These are phyloP conservation scores for Fonsecaea pugnacius DNA, from an alignment of 2,329 filamentous ascomycete genomes.

Conservation along the genomic window DNA sequence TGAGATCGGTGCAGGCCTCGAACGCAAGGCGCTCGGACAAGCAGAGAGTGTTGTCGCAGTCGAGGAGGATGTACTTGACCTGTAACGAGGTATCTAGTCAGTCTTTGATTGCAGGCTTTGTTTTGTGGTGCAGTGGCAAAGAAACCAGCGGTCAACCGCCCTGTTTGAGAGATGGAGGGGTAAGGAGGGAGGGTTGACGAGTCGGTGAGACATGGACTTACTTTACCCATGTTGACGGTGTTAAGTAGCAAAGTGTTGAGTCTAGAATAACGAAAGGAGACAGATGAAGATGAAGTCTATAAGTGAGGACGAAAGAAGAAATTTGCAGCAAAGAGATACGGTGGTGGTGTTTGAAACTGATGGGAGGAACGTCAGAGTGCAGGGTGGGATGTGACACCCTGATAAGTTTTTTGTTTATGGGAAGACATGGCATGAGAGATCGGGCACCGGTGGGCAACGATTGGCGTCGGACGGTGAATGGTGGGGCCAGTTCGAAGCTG, in stretches of 20 bases:
- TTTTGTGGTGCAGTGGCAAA: slow-evolving; percentile 16
- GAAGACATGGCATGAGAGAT: slow-evolving; percentile 1
- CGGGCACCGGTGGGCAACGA: slow-evolving; percentile 12
- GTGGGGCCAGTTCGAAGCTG: slow-evolving; percentile 6
- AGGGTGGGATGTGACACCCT: slow-evolving; percentile 15
- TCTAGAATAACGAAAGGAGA: slow-evolving; percentile 6
- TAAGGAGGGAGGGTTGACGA: slow-evolving; percentile 3
- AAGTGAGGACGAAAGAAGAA: slow-evolving; percentile 16
- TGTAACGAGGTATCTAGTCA: slow-evolving; percentile 38
- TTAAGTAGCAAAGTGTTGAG: slow-evolving; percentile 7
- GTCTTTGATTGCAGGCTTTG: slow-evolving; percentile 1
- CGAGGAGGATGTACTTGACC: slow-evolving; percentile 75
- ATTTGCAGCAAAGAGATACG: slow-evolving; percentile 3
- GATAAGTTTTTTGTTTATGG: slow-evolving; percentile 20
- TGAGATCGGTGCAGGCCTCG: slow-evolving; percentile 86
- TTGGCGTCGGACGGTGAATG: slow-evolving; percentile 1
- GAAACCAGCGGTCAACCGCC: slow-evolving; percentile 8
- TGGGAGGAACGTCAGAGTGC: slow-evolving; percentile 7
- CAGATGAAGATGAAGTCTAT: slow-evolving; percentile 12
- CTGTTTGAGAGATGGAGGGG: not conserved
- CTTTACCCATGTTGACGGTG: slow-evolving; percentile 31
- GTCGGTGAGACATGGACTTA: slow-evolving; percentile 7
- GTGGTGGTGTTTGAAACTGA: slow-evolving; percentile 1
- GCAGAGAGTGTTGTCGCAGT: slow-evolving; percentile 87
- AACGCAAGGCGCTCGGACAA: slow-evolving; percentile 91